phyloP scores from a whole-genome alignment of 495 filamentous ascomycete genomes.

The Annulohypoxylon bovei region DNA sequence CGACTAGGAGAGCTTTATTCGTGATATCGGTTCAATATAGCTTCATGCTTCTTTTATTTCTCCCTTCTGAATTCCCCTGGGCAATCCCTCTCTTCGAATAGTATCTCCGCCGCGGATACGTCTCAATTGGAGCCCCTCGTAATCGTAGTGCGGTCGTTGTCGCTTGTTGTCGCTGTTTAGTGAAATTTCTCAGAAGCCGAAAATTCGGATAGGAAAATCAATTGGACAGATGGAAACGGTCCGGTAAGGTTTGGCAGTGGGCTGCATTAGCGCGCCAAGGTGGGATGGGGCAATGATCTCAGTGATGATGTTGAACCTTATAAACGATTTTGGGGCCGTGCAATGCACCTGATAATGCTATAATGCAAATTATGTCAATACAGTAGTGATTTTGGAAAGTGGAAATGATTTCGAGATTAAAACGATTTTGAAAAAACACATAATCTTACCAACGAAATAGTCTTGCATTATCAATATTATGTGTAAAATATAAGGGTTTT shows the following conservation, averaged over 20 bases:
- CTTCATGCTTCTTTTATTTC: constrained; percentile 8
- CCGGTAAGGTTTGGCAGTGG: constrained; percentile 1
- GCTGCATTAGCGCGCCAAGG: no score
- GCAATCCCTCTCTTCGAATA: background rate
- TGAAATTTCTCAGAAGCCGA: constrained; percentile 25
- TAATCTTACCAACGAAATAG: no score
- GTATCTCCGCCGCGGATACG: background rate
- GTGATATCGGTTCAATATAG: background rate
- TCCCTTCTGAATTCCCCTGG: background rate
- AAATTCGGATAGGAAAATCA: constrained; percentile 22
- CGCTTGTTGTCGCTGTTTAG: constrained; percentile 1
- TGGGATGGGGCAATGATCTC: no score
- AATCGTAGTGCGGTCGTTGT: background rate
- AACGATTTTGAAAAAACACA: no score
- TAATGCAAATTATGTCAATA: no score
- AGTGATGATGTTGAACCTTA: no score
- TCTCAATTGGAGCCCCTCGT: background rate
- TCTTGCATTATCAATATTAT: no score
- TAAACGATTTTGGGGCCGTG: no score
- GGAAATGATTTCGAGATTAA: no score
- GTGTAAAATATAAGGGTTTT: no score
- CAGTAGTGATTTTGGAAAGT: no score
- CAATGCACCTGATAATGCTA: no score
- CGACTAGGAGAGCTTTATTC: background rate
- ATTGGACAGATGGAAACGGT: constrained; percentile 14